These are phyloP conservation scores for Colletotrichum sp. DNA, from an alignment of 2,329 filamentous ascomycete species.

Conservation along the genomic window DNA sequence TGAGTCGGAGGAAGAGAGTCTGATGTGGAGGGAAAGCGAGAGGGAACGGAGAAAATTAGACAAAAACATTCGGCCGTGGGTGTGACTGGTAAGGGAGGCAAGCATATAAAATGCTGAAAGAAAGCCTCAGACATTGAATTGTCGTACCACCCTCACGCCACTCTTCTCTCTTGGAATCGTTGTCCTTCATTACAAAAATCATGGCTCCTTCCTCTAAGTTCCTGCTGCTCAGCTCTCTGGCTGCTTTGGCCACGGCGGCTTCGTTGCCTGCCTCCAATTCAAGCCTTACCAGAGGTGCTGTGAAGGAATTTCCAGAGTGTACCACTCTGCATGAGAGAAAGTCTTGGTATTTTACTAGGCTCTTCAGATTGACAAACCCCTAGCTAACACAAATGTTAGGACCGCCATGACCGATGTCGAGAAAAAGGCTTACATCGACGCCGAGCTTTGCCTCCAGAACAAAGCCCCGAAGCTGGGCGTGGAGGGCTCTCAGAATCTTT, in stretches of 20 bases:
- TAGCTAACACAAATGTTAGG: neutral
- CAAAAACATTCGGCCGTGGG: neutral
- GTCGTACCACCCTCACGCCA: neutral
- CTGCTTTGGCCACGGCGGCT: neutral
- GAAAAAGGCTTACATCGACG: slow-evolving; percentile 20
- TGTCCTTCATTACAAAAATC: neutral
- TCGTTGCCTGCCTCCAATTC: neutral
- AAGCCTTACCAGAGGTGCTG: neutral
- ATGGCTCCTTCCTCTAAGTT: neutral
- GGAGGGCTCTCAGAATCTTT: neutral
- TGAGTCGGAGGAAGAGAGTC: neutral
- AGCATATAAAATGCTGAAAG: neutral
- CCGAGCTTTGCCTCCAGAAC: slow-evolving; percentile 16
- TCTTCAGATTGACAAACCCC: neutral
- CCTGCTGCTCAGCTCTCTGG: neutral
- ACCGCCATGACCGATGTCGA: slow-evolving; percentile 3
- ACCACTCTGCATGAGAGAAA: neutral
- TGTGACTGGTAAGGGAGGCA: neutral
- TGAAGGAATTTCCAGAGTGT: neutral
- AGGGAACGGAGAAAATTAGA: neutral
- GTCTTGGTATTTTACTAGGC: neutral
- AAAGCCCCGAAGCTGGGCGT: neutral
- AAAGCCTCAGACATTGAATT: neutral
- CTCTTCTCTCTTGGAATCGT: neutral
- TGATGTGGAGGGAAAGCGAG: neutral